phyloP scores from a whole-genome alignment of 1,284 basidiomycete species.

The Papiliotrema laurentii region DNA sequence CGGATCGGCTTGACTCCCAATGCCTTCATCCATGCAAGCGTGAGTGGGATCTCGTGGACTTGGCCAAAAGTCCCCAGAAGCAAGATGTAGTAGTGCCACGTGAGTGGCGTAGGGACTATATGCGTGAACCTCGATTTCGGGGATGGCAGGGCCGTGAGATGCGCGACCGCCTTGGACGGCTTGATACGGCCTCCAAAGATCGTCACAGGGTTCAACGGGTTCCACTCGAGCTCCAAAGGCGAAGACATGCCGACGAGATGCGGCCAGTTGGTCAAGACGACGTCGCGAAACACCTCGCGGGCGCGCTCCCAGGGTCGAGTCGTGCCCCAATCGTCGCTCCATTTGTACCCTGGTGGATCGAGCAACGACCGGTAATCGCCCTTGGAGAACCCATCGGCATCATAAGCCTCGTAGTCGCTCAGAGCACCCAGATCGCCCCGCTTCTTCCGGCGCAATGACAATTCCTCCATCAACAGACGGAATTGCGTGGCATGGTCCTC shows the following conservation, averaged over 20 bases:
- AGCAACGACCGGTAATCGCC: conserved; percentile 15
- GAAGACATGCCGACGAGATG: conserved; percentile 19
- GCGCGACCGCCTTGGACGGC: not conserved
- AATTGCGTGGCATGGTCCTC: conserved; percentile 19
- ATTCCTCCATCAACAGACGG: conserved; percentile 4
- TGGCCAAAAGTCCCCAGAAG: conserved; percentile 58
- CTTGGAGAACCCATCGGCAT: conserved; percentile 11
- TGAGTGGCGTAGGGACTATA: conserved; percentile 53
- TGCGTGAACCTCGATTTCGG: conserved; percentile 38
- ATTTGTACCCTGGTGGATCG: conserved; percentile 13
- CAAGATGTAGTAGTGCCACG: conserved; percentile 61
- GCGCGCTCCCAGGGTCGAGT: conserved; percentile 28
- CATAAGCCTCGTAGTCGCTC: conserved; percentile 6
- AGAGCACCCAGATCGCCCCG: not conserved
- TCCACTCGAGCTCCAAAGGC: conserved; percentile 23
- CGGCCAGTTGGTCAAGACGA: conserved; percentile 39
- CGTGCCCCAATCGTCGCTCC: conserved; percentile 15
- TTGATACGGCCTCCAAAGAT: conserved; percentile 14
- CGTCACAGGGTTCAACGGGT: conserved; percentile 10
- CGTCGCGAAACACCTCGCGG: conserved; percentile 25
- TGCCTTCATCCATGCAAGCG: conserved; percentile 70
- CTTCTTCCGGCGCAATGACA: not conserved
- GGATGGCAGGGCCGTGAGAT: conserved; percentile 9
- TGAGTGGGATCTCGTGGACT: conserved; percentile 61
- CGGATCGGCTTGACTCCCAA: conserved; percentile 56